These are phyloP conservation scores for Austroboletus olivaceoglutinosus DNA, from an alignment of 1,284 basidiomycete species.

Conservation along the genomic window DNA sequence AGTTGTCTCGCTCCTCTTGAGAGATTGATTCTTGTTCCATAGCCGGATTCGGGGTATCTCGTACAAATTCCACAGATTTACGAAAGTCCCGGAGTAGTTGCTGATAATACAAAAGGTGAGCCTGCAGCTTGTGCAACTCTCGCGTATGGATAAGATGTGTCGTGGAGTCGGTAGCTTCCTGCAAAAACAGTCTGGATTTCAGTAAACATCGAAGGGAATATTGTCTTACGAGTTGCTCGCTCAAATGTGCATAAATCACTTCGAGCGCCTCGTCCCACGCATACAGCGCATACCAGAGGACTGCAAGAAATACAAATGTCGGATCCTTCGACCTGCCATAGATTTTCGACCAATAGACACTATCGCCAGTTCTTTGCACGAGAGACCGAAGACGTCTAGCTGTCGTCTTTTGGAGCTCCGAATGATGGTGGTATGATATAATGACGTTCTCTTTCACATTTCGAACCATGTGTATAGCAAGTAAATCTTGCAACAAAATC, in stretches of 20 bases:
- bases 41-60: slow-evolving; percentile 45
- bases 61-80: slow-evolving; percentile 51
- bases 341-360: slow-evolving; percentile 56
- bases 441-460: slow-evolving; percentile 32
- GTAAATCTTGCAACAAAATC: slow-evolving; percentile 33
- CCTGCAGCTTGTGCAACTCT: slow-evolving; percentile 52
- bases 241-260: slow-evolving; percentile 47
- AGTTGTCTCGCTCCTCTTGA: slow-evolving; percentile 13
- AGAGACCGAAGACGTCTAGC: slow-evolving; percentile 36
- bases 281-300: slow-evolving; percentile 57
- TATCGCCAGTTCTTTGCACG: slow-evolving; percentile 37
- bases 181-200: slow-evolving; percentile 1
- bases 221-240: slow-evolving; percentile 37
- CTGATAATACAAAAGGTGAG: slow-evolving; percentile 53
- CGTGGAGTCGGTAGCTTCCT: slow-evolving; percentile 44
- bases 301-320: slow-evolving; percentile 50
- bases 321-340: slow-evolving; percentile 47
- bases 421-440: slow-evolving; percentile 42
- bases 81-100: slow-evolving; percentile 52
- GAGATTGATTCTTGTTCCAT: slow-evolving; percentile 28
- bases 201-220: neutral
- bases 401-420: slow-evolving; percentile 31
- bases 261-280: slow-evolving; percentile 59
- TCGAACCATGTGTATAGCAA: slow-evolving; percentile 45
- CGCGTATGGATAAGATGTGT: slow-evolving; percentile 40